Evolutionary conservation across 495 filamentous ascomycete species (phyloP).

Genomic region (Daldinia bambusicola): DNA sequence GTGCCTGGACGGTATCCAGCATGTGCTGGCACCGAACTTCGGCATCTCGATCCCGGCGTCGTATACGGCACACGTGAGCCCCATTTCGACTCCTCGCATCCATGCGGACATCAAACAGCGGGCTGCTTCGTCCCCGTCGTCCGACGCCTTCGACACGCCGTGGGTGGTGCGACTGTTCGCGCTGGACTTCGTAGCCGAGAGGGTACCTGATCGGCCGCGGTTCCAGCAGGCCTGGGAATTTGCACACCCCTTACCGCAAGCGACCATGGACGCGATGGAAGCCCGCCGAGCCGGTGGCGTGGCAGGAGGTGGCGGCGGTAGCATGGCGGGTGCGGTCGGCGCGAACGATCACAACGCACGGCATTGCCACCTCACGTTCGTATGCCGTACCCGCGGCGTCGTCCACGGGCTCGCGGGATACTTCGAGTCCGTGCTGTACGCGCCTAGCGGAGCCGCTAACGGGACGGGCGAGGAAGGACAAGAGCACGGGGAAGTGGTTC

Average conservation of each 20-base stretch:
- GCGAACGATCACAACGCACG: constrained; percentile 91
- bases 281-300: constrained; percentile 66
- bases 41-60: constrained; percentile 93
- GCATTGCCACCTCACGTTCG: constrained; percentile 77
- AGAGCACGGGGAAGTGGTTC: constrained; percentile 38
- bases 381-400: constrained; percentile 75
- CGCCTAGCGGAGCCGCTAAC: constrained; percentile 20
- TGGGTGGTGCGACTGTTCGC: constrained; percentile 95
- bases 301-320: constrained; percentile 65
- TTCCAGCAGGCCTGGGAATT: constrained; percentile 80
- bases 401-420: constrained; percentile 94
- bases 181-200: constrained; percentile 78
- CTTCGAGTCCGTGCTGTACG: constrained; percentile 93
- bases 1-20: constrained; percentile 89
- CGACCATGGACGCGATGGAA: constrained; percentile 55
- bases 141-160: constrained; percentile 77
- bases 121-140: constrained; percentile 31
- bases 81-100: constrained; percentile 88
- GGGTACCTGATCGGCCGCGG: constrained; percentile 62
- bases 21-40: constrained; percentile 74
- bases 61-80: constrained; percentile 91
- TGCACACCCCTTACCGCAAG: constrained; percentile 63
- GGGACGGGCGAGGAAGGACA: constrained; percentile 17
- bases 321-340: constrained; percentile 66
- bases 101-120: constrained; percentile 79